These are phyloP conservation scores for Lagerstroemia speciosa DNA, from an alignment of 345 rosid genomes.

Conservation along the genomic window DNA sequence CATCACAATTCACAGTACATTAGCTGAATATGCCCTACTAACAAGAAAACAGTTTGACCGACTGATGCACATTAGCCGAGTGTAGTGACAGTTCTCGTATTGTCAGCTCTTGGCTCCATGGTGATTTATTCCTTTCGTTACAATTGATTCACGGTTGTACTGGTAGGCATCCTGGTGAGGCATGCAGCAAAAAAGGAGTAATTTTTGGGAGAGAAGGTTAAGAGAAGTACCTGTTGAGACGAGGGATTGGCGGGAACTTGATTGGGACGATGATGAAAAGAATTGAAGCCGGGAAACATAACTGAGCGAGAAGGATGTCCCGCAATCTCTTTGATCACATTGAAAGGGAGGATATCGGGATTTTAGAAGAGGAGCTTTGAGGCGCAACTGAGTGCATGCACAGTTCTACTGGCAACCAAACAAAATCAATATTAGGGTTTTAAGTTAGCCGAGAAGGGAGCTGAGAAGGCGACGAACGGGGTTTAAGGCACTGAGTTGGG, in stretches of 20 bases:
- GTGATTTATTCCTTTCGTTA: neutral
- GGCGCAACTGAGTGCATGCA: neutral
- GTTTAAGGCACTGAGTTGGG: neutral
- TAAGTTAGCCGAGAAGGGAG: neutral
- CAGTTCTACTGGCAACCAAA: neutral
- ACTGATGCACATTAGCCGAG: neutral
- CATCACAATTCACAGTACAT: neutral
- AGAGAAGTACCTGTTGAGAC: constrained; percentile 11
- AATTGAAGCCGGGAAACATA: constrained; percentile 12
- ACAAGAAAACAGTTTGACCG: neutral
- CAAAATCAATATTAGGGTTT: neutral
- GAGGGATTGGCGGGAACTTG: constrained; percentile 7
- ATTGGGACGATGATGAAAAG: constrained; percentile 7
- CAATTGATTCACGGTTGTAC: neutral
- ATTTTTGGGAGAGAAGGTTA: neutral
- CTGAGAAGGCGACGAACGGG: neutral
- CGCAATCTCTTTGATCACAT: neutral
- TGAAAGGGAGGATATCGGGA: neutral
- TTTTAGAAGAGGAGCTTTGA: neutral
- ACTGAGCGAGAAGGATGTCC: neutral
- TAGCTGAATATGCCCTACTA: neutral
- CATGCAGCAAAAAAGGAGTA: neutral
- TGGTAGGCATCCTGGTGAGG: neutral
- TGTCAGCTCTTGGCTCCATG: neutral
- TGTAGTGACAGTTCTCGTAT: neutral